Conservation (phyloP, 202 grass and related monocot species). For the Zoysia matrella region DNA sequence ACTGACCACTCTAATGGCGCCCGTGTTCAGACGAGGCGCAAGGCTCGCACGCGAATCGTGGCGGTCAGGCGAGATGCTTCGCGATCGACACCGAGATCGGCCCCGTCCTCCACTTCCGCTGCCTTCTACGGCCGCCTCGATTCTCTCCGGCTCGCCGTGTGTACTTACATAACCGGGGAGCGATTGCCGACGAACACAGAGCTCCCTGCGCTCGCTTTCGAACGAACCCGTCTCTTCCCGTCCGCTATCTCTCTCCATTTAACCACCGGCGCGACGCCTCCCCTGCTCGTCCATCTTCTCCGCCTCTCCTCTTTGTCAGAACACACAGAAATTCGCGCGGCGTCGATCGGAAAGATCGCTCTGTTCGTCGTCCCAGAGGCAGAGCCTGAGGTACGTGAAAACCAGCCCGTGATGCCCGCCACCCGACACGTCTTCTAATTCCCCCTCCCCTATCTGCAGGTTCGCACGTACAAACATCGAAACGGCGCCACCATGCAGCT, state of each 20-base stretch:
- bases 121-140: background rate
- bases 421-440: background rate
- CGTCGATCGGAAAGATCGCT: background rate
- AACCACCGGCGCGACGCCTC: background rate
- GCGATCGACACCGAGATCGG: too few species aligned
- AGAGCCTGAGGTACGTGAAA: background rate
- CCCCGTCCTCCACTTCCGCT: too few species aligned
- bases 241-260: background rate
- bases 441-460: background rate
- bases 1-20: background rate
- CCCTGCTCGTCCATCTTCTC: background rate
- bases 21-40: background rate
- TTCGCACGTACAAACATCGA: too few species aligned
- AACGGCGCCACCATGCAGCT: slow-evolving; percentile 44
- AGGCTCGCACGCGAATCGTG: too few species aligned
- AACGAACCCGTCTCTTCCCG: slow-evolving; percentile 5
- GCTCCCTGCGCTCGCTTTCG: background rate
- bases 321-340: background rate
- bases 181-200: background rate
- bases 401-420: background rate
- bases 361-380: background rate
- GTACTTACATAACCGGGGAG: background rate
- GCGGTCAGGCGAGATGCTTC: too few species aligned
- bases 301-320: background rate
- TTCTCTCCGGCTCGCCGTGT: background rate